Evolutionary conservation across 2,329 filamentous ascomycete species (phyloP).

Genomic region (Sporothrix sp.): DNA sequence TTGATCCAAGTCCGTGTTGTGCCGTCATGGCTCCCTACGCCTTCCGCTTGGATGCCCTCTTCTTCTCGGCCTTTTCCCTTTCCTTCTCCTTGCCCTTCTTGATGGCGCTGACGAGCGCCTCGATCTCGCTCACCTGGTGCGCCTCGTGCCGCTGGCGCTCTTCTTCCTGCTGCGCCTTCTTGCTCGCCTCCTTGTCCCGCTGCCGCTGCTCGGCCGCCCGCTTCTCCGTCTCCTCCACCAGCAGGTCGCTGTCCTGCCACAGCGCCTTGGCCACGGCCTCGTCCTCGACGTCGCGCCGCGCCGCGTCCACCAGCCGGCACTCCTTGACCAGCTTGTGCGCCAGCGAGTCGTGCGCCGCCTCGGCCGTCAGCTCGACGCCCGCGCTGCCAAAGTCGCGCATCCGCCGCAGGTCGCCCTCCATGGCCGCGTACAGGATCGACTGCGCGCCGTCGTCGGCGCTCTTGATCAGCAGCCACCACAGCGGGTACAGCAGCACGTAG

Average conservation of each 20-base stretch:
- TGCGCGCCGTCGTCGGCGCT: slow-evolving; percentile 76
- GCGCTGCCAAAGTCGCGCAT: slow-evolving; percentile 22
- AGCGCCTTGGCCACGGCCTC: slow-evolving; percentile 73
- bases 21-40: not conserved
- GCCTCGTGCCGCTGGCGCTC: slow-evolving; percentile 26
- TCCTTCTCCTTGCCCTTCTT: slow-evolving; percentile 31
- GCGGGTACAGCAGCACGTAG: slow-evolving; percentile 67
- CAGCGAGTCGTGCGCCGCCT: slow-evolving; percentile 7
- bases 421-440: slow-evolving; percentile 72
- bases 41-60: slow-evolving; percentile 11
- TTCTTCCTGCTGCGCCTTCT: slow-evolving; percentile 20
- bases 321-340: slow-evolving; percentile 66
- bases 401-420: slow-evolving; percentile 64
- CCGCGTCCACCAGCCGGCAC: slow-evolving; percentile 65
- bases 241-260: slow-evolving; percentile 80
- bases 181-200: slow-evolving; percentile 28
- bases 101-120: slow-evolving; percentile 34
- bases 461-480: slow-evolving; percentile 85
- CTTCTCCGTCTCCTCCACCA: slow-evolving; percentile 76
- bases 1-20: too few relatives aligned
- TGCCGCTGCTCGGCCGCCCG: slow-evolving; percentile 52
- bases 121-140: slow-evolving; percentile 27
- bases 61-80: slow-evolving; percentile 17
- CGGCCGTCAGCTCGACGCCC: slow-evolving; percentile 1
- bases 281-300: slow-evolving; percentile 64